Evolutionary conservation across 257 asterid genomes (phyloP).

Genomic region (Jasminum sambac): DNA sequence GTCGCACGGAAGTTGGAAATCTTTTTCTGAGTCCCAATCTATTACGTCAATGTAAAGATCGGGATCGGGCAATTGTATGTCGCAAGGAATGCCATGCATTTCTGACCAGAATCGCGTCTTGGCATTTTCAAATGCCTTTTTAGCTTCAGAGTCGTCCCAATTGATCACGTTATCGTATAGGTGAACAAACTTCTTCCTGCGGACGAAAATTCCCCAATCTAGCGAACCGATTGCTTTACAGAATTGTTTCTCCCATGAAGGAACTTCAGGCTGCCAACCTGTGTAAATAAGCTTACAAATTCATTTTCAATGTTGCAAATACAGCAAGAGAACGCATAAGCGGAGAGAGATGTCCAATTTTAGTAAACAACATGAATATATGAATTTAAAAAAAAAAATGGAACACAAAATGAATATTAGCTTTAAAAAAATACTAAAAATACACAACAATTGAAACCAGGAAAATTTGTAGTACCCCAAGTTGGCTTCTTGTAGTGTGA

Average conservation of each 20-base stretch:
- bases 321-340: background rate
- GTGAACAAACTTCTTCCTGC: constrained; percentile 49
- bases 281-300: constrained; percentile 11
- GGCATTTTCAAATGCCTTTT: constrained; percentile 64
- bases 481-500: constrained; percentile 41
- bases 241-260: constrained; percentile 74
- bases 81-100: constrained; percentile 50
- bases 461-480: constrained; percentile 27
- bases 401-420: too few relatives aligned
- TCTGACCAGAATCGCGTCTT: constrained; percentile 72
- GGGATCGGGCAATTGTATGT: constrained; percentile 51
- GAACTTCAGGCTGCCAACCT: constrained; percentile 67
- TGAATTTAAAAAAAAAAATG: too few relatives aligned
- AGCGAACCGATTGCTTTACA: constrained; percentile 62
- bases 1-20: constrained; percentile 34
- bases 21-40: constrained; percentile 53
- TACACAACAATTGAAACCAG: constrained; percentile 2
- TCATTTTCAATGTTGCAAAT: background rate
- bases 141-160: constrained; percentile 81
- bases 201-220: constrained; percentile 65
- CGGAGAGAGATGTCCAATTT: too few relatives aligned
- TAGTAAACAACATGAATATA: too few relatives aligned
- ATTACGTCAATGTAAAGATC: constrained; percentile 60
- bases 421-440: too few relatives aligned
- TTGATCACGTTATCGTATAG: constrained; percentile 53